A percentile compares a stretch with the other conserved stretches of the same genome.
These are phyloP conservation scores for Neoboletus subvelutipes DNA, from an alignment of 768 basidiomycete genomes.

Conservation along the genomic window DNA sequence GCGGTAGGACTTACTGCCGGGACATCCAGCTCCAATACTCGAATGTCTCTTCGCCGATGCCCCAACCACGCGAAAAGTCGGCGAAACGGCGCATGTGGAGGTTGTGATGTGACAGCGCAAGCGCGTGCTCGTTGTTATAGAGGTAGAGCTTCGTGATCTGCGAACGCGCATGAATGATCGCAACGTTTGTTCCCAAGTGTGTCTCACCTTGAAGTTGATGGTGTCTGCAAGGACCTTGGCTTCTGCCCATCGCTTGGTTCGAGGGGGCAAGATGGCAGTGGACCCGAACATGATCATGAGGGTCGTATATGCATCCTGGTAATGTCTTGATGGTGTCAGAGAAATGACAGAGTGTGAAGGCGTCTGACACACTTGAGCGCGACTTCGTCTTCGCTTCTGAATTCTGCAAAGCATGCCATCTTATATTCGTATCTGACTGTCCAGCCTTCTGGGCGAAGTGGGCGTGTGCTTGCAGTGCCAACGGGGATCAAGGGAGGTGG, in stretches of 20 bases:
- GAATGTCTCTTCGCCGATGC: constrained; percentile 93
- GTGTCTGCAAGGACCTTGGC: constrained; percentile 96
- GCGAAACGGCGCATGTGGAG: constrained; percentile 83
- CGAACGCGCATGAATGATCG: not conserved
- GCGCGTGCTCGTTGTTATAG: constrained; percentile 83
- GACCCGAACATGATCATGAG: constrained; percentile 88
- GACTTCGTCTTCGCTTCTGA: constrained; percentile 88
- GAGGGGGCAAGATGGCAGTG: constrained; percentile 79
- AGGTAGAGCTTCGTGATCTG: constrained; percentile 90
- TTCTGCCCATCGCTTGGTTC: constrained; percentile 98
- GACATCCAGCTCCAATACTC: constrained; percentile 99
- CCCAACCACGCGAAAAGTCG: constrained; percentile 89
- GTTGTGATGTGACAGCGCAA: constrained; percentile 80
- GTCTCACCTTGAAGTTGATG: constrained; percentile 78
- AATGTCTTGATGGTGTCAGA: constrained; percentile 60
- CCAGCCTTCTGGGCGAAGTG: constrained; percentile 86
- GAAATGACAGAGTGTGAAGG: not conserved
- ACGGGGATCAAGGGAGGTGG: constrained; percentile 46
- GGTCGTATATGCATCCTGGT: constrained; percentile 88
- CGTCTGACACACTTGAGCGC: constrained; percentile 72
- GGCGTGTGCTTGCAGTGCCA: constrained; percentile 43
- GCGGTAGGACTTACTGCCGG: constrained; percentile 62
- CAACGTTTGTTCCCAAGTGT: not conserved
- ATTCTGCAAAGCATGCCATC: constrained; percentile 95
- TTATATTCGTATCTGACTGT: constrained; percentile 97